phyloP scores from a whole-genome alignment of 2,329 filamentous ascomycete genomes.

The Beauveria australis region DNA sequence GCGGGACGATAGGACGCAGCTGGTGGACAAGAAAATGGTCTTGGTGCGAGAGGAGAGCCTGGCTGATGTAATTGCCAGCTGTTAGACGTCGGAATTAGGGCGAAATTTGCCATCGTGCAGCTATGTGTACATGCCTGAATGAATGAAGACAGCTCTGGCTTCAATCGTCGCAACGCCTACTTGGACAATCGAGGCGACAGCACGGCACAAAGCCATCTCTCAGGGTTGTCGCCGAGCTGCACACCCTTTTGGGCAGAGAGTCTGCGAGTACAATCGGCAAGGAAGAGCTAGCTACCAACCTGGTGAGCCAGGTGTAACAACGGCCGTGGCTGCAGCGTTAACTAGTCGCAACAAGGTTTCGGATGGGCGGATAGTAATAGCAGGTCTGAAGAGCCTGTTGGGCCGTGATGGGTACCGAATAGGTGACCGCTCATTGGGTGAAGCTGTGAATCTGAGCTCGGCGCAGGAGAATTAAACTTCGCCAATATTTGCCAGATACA shows the following conservation, averaged over 20 bases:
- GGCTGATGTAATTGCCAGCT: conserved; percentile 23
- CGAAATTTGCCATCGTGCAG: not conserved
- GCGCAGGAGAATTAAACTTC: not conserved
- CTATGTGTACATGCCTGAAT: not conserved
- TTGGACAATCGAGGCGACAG: no score
- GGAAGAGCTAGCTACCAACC: not conserved
- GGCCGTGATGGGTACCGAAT: not conserved
- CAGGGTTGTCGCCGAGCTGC: not conserved
- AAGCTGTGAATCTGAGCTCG: not conserved
- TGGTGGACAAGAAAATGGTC: conserved; percentile 36
- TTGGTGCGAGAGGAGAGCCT: conserved; percentile 36
- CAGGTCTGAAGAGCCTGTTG: not conserved
- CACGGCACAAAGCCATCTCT: not conserved
- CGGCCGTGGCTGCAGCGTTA: not conserved
- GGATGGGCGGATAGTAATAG: not conserved
- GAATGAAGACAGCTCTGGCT: not conserved
- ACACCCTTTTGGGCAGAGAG: not conserved
- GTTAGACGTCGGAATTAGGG: not conserved
- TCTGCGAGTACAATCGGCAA: not conserved
- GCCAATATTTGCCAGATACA: not conserved
- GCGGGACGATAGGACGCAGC: conserved; percentile 27
- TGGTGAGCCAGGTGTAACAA: not conserved
- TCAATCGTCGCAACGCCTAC: not conserved
- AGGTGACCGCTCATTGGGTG: not conserved
- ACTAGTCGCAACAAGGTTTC: conserved; percentile 1